Base-by-base conservation (phyloP, 495 filamentous ascomycete genomes). In the Oidiodendron maius region DNA sequence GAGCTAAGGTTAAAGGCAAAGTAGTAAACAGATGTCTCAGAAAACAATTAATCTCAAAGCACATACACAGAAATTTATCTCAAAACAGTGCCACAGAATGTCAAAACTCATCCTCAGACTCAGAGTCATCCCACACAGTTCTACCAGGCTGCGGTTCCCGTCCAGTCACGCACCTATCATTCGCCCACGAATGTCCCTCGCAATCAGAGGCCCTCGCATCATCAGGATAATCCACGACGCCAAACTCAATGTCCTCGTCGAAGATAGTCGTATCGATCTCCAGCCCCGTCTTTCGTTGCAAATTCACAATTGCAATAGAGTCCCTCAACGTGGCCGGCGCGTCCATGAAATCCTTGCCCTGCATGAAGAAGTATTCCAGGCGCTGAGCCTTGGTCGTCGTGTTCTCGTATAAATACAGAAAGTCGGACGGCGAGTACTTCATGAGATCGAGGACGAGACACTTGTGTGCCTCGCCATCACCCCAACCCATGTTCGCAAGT, bases 211-310 rank as follows among this genome's bases (percentile, higher is more conserved):
- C 41, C 16, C 22, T 24, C 13, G 5, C 17, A 20, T 40, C 20
- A 20, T 40, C 42, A 32, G 25, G 24, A 16, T 16, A 11, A 47
- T 47, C 28, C 11, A 47, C 25, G 26, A 47, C 36, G 4, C 44
- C 44, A 22, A 15, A 47, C 34, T 24, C 17, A 13, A 47, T 37
- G 16, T 47, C 21, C 44, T 47, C 44, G 17, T 47, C 44, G 9
- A 17, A 23, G 20, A 37, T 5, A 37, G 37, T 16, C 8, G 15
- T 40, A 40, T 40, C 38, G 4, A 20, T 87, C 0, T 83, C 91
- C 66, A 95, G 94, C 86, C 18, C 25, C 3, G 26, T 16, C 35
- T 39, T 45, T n/a, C 43, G 38, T 10, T 43, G 3, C 9, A 51
- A 13, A 22, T 47, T 30, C 16, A 56, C 45, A 13, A 56, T 44